Conservation (phyloP, 148 eudicot genomes). For the Vaccinium corymbosum region DNA sequence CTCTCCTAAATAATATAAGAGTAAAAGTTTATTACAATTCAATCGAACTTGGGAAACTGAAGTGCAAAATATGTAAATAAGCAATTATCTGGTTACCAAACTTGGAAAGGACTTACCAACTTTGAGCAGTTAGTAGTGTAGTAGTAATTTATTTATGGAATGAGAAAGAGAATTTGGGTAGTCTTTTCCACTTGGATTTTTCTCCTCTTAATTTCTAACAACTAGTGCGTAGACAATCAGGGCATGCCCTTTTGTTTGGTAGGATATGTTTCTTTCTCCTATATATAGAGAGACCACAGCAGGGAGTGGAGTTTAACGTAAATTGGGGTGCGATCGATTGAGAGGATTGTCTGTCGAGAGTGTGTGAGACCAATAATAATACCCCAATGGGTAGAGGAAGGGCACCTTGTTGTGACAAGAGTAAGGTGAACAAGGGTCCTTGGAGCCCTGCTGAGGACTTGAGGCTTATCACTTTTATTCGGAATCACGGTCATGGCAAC, state of each 20-base stretch:
- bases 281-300: background rate
- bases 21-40: background rate
- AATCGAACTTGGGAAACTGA: background rate
- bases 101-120: background rate
- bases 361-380: background rate
- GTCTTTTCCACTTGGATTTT: background rate
- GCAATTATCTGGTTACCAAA: background rate
- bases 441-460: slow-evolving; percentile 58
- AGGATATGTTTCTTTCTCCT: background rate
- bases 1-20: background rate
- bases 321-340: no score
- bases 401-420: slow-evolving; percentile 61
- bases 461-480: slow-evolving; percentile 37
- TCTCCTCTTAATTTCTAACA: background rate
- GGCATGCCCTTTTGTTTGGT: background rate
- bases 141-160: slow-evolving; percentile 3
- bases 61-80: background rate
- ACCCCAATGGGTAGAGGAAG: slow-evolving; percentile 44
- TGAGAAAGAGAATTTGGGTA: background rate
- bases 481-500: slow-evolving; percentile 42
- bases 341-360: background rate
- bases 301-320: background rate
- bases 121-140: background rate
- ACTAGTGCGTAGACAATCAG: slow-evolving; percentile 2
- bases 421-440: slow-evolving; percentile 50